Percentiles rank a stretch among this genome's conserved stretches.
These are phyloP conservation scores for Proliferodiscus dingleyae DNA, from an alignment of 2,329 filamentous ascomycete species.

Conservation along the genomic window DNA sequence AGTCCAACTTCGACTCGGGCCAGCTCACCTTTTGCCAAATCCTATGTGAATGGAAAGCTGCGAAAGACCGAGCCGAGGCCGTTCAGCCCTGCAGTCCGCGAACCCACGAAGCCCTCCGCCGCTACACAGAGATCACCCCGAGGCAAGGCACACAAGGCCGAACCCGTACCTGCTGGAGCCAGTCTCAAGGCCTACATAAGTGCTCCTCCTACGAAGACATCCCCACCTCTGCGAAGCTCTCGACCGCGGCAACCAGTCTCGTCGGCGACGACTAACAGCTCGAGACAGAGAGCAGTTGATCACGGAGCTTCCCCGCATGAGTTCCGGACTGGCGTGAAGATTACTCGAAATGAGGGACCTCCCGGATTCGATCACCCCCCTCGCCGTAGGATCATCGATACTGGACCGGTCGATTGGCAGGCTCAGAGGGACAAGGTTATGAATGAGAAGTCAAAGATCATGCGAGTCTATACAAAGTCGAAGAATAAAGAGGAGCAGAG, in stretches of 20 bases:
- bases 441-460: slow-evolving; percentile 73
- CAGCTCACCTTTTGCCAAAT: slow-evolving; percentile 49
- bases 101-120: too few species aligned
- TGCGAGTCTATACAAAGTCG: slow-evolving; percentile 80
- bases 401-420: slow-evolving; percentile 79
- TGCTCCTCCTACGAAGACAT: slow-evolving; percentile 64
- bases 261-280: slow-evolving; percentile 65
- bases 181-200: slow-evolving; percentile 72
- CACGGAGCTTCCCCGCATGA: slow-evolving; percentile 26
- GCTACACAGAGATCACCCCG: slow-evolving; percentile 29
- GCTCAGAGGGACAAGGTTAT: slow-evolving; percentile 77
- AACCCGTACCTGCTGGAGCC: slow-evolving; percentile 37
- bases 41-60: slow-evolving; percentile 32
- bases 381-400: slow-evolving; percentile 44
- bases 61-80: slow-evolving; percentile 24
- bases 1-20: slow-evolving; percentile 51
- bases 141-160: slow-evolving; percentile 21
- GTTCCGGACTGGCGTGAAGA: slow-evolving; percentile 25
- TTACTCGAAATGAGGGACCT: slow-evolving; percentile 20
- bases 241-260: slow-evolving; percentile 76
- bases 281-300: slow-evolving; percentile 60
- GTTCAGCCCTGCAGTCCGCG: slow-evolving; percentile 25
- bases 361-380: slow-evolving; percentile 28
- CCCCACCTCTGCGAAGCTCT: slow-evolving; percentile 75
- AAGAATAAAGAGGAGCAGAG: slow-evolving; percentile 66